Percentiles rank a stretch among this genome's conserved stretches.
Conservation (phyloP, 1,139 yeast genomes). For the Kodamaea plutei region DNA sequence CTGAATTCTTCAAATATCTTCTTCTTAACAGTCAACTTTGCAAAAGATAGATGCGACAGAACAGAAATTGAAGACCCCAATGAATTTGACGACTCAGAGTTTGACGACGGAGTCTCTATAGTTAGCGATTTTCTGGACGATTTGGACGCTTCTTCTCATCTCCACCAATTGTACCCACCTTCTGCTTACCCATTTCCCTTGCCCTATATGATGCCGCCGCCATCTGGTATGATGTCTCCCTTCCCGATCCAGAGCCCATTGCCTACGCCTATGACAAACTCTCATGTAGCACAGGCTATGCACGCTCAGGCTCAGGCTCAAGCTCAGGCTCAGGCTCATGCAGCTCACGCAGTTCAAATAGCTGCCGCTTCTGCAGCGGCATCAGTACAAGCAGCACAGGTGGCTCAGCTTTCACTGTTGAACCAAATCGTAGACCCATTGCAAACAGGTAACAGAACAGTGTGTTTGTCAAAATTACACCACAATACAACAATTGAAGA, state of each 20-base stretch:
- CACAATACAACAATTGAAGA: constrained; percentile 45
- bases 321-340: not conserved
- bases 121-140: constrained; percentile 5
- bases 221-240: too few relatives aligned
- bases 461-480: constrained; percentile 44
- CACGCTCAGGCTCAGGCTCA: constrained; percentile 2
- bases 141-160: constrained; percentile 4
- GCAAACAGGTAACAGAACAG: constrained; percentile 30
- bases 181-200: constrained; percentile 1
- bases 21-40: constrained; percentile 21
- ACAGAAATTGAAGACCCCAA: constrained; percentile 10
- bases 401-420: constrained; percentile 10
- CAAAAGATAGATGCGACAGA: constrained; percentile 37
- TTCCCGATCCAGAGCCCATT: not conserved
- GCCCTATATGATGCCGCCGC: too few relatives aligned
- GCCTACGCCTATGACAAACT: constrained; percentile 1
- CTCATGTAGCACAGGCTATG: not conserved
- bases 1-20: constrained; percentile 10
- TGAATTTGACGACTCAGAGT: constrained; percentile 1
- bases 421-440: not conserved
- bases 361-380: too few relatives aligned
- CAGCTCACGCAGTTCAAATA: constrained; percentile 5
- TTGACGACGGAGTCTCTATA: constrained; percentile 1
- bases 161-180: not conserved
- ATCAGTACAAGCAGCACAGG: constrained; percentile 6